Base-by-base conservation (phyloP, 345 rosid species). In the Corymbia maculata region DNA sequence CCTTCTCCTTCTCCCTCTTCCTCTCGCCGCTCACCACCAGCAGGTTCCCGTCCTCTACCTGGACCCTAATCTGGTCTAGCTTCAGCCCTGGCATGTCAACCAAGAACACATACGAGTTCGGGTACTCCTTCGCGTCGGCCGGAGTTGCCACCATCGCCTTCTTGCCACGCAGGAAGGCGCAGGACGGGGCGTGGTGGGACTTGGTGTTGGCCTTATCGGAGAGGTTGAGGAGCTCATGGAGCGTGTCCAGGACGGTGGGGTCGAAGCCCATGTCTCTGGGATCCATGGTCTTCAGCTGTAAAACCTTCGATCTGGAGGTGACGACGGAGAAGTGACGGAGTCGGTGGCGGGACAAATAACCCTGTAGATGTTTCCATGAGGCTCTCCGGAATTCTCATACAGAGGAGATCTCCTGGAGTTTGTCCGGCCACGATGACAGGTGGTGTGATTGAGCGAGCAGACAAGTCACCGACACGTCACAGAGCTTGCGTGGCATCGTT, bases 31-130 rank as follows among this genome's bases (percentile, higher is more conserved):
- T 86, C 84, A 90, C 64, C n/a, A 21, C 26, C 26, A 90, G 88
- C 88, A 86, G 24, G 42, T 90, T 90, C 85, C 87, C 88, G 42
- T 90, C 89, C 87, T 90, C 89, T 8, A 90, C 85, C 80, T 86
- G 87, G 13, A 90, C 89, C 85, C 49, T 88, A 80, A 90, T 86
- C 86, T 90, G 90, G 13, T 85, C 88, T 16, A 79, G 51, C 87
- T 89, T 59, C 52, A 90, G 86, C 55, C 92, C 89, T 2, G 92
- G 89, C 89, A 87, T 89, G 90, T 90, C 88, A 47, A 90, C 53
- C 21, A 87, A 75, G 85, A 90, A 88, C 52, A 51, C 88, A 64
- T 90, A 88, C 45, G 87, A 86, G 51, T 52, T 64, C 7, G 92
- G 88, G 86, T 85, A 89, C 88, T 90, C 92, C 42, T 36, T 36